Evolutionary conservation across 345 rosid genomes (phyloP).

Genomic region (Eucalyptus camaldulensis): DNA sequence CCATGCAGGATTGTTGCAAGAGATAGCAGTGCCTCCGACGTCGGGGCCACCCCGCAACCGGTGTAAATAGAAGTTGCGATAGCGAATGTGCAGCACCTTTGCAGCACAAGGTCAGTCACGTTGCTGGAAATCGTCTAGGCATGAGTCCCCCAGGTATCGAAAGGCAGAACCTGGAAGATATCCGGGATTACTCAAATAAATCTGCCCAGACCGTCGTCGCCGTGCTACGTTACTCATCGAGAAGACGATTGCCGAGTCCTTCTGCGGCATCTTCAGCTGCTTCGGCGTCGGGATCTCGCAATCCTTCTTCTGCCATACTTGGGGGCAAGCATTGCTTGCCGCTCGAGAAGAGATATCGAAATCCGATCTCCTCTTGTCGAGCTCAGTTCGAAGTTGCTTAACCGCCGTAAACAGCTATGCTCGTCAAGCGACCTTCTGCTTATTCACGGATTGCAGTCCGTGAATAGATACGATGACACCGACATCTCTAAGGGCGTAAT

Average conservation of each 20-base stretch:
- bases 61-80: too few relatives aligned
- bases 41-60: accelerated
- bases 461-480: background rate
- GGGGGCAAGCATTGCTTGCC: background rate
- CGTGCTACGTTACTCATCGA: background rate
- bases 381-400: background rate
- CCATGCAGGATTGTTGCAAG: background rate
- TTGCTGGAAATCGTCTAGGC: background rate
- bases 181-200: too few relatives aligned
- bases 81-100: background rate
- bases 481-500: background rate
- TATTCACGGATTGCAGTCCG: background rate
- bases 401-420: background rate
- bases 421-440: background rate
- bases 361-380: background rate
- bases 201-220: background rate
- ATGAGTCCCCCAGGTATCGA: background rate
- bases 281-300: background rate
- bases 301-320: background rate
- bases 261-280: accelerated
- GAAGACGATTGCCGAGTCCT: background rate
- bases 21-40: background rate
- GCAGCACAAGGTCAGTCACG: background rate
- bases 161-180: background rate
- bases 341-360: too few relatives aligned